A percentile compares a stretch with the other conserved stretches of the same genome.
Evolutionary conservation across 2,329 filamentous ascomycete genomes (phyloP).

Genomic region (Thielaviopsis populi): DNA sequence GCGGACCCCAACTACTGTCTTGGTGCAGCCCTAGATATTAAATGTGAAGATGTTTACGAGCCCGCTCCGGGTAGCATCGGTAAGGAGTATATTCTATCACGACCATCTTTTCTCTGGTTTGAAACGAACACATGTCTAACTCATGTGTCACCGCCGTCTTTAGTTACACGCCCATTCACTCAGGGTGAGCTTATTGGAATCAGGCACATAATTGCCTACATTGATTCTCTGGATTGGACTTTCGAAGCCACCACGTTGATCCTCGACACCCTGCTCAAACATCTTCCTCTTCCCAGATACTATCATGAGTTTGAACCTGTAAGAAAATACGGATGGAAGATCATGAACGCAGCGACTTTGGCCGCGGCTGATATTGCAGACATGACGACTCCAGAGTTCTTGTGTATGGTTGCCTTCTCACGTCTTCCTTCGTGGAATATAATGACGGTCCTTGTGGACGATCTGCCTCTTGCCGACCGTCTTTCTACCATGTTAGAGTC

Average conservation of each 20-base stretch:
- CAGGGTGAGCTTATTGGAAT: not conserved
- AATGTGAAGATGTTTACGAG: constrained; percentile 4
- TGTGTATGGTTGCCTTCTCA: constrained; percentile 10
- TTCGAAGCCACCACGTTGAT: not conserved
- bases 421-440: constrained; percentile 10
- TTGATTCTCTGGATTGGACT: constrained; percentile 7
- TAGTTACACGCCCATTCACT: not conserved
- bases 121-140: not conserved
- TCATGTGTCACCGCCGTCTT: not conserved
- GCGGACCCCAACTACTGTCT: not conserved
- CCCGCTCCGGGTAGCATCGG: not conserved
- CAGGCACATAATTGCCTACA: not conserved
- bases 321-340: not conserved
- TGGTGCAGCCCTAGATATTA: not conserved
- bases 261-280: constrained; percentile 3
- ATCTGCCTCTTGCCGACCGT: constrained; percentile 6
- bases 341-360: not conserved
- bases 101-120: not conserved
- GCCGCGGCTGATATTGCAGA: not conserved
- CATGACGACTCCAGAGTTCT: constrained; percentile 2
- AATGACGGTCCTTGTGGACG: not conserved
- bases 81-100: not conserved
- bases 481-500: constrained; percentile 7
- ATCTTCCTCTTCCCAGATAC: constrained; percentile 1
- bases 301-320: constrained; percentile 5